phyloP scores from a whole-genome alignment of 2,329 filamentous ascomycete species.

The Metarhizium anisopliae region DNA sequence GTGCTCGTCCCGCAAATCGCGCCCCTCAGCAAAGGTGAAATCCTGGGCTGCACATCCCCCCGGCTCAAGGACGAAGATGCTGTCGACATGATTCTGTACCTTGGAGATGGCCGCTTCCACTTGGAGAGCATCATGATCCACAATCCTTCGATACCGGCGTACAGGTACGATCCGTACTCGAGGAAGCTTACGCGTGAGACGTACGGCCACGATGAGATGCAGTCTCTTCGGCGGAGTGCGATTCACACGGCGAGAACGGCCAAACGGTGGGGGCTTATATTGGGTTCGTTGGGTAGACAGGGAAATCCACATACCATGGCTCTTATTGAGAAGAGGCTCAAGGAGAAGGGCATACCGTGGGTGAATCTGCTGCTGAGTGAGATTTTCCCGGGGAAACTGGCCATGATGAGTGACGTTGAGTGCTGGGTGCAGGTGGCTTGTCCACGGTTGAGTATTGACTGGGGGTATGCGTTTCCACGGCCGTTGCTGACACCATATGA shows the following conservation, averaged over 20 bases:
- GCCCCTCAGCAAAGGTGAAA: slow-evolving; percentile 88
- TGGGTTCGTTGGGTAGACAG: slow-evolving; percentile 86
- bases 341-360: slow-evolving; percentile 63
- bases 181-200: slow-evolving; percentile 82
- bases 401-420: slow-evolving; percentile 87
- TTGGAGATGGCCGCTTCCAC: slow-evolving; percentile 90
- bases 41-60: slow-evolving; percentile 93
- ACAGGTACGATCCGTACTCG: slow-evolving; percentile 95
- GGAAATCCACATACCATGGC: slow-evolving; percentile 90
- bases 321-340: slow-evolving; percentile 72
- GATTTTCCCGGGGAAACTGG: slow-evolving; percentile 93
- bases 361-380: slow-evolving; percentile 84
- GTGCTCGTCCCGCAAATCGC: slow-evolving; percentile 87
- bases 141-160: slow-evolving; percentile 83
- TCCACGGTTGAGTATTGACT: slow-evolving; percentile 94
- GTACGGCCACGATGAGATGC: slow-evolving; percentile 89
- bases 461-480: slow-evolving; percentile 90
- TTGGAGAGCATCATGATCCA: slow-evolving; percentile 99
- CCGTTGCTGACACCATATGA: slow-evolving; percentile 92
- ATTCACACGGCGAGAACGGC: slow-evolving; percentile 68
- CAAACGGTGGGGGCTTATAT: slow-evolving; percentile 87
- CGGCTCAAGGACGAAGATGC: slow-evolving; percentile 47
- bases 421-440: slow-evolving; percentile 99
- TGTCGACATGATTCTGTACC: slow-evolving; percentile 75
- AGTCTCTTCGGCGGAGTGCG: slow-evolving; percentile 66